Conservation (phyloP, 495 filamentous ascomycete species). For the Evernia prunastri region DNA sequence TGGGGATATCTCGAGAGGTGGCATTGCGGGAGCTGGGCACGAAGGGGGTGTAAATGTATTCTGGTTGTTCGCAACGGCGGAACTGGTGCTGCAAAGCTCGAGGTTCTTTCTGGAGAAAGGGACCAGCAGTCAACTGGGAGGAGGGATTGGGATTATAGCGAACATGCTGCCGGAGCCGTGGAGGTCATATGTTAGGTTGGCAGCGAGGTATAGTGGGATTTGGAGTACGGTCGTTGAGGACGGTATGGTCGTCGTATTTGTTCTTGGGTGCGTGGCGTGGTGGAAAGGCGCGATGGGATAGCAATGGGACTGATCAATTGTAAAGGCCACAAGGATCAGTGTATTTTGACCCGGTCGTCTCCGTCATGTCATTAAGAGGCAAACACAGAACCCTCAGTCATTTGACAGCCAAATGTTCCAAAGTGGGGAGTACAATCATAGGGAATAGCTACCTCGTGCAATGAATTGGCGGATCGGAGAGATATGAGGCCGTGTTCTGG, state of each 20-base stretch:
- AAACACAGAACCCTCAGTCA: not conserved
- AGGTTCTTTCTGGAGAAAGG: slow-evolving; percentile 57
- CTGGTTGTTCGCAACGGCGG: slow-evolving; percentile 73
- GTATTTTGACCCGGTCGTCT: not conserved
- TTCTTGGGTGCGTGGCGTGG: slow-evolving; percentile 61
- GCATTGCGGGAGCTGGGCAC: slow-evolving; percentile 20
- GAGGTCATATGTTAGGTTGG: slow-evolving; percentile 50
- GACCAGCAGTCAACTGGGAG: slow-evolving; percentile 26
- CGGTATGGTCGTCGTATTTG: slow-evolving; percentile 67
- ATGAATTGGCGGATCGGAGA: not conserved
- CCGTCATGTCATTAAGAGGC: not conserved
- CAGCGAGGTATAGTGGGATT: slow-evolving; percentile 63
- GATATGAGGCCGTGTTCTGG: not conserved
- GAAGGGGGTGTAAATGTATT: slow-evolving; percentile 47
- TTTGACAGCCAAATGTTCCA: not conserved
- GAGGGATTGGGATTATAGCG: slow-evolving; percentile 53
- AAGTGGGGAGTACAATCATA: not conserved
- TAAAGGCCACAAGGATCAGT: not conserved
- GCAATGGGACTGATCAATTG: not conserved
- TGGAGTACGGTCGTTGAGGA: slow-evolving; percentile 55
- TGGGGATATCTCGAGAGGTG: slow-evolving; percentile 39
- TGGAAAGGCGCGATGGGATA: slow-evolving; percentile 22
- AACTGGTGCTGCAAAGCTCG: slow-evolving; percentile 63
- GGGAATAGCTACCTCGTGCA: not conserved
- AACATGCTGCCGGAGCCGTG: slow-evolving; percentile 54